phyloP scores from a whole-genome alignment of 2,329 filamentous ascomycete genomes.

The Biscogniauxia mediterranea region DNA sequence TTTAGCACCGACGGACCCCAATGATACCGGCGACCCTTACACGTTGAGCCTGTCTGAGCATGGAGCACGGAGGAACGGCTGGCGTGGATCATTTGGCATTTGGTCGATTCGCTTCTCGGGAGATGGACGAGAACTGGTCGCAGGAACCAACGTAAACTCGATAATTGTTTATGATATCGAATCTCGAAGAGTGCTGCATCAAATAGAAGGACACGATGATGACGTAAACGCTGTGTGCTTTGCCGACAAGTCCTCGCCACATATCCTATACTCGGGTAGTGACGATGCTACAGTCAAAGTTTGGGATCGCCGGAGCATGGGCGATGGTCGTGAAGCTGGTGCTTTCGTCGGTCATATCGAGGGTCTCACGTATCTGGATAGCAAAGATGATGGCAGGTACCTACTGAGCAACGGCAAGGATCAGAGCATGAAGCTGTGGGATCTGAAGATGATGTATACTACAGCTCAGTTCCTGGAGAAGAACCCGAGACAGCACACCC shows the following conservation, averaged over 20 bases:
- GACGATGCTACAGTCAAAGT: conserved; percentile 94
- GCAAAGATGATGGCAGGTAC: conserved; percentile 72
- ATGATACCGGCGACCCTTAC: conserved; percentile 75
- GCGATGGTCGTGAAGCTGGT: conserved; percentile 69
- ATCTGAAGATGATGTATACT: conserved; percentile 83
- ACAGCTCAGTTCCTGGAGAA: conserved; percentile 60
- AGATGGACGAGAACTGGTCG: conserved; percentile 86
- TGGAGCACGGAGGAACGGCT: conserved; percentile 24
- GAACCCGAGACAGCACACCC: conserved; percentile 53
- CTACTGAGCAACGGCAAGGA: conserved; percentile 94
- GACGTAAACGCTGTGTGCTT: conserved; percentile 98
- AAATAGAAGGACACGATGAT: conserved; percentile 74
- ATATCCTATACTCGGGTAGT: conserved; percentile 93
- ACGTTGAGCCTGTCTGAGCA: conserved; percentile 68
- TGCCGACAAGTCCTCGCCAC: conserved; percentile 81
- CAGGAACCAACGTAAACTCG: conserved; percentile 74
- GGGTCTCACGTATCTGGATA: conserved; percentile 67
- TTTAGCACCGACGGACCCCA: conserved; percentile 82
- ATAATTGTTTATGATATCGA: conserved; percentile 95
- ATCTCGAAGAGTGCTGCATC: conserved; percentile 69
- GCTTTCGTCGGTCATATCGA: conserved; percentile 67
- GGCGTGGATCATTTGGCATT: conserved; percentile 57
- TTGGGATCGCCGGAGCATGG: conserved; percentile 93
- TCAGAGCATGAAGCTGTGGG: conserved; percentile 97
- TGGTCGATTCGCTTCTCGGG: conserved; percentile 93